These are phyloP conservation scores for Leucoagaricus sp. DNA, from an alignment of 1,284 basidiomycete species.

Conservation along the genomic window DNA sequence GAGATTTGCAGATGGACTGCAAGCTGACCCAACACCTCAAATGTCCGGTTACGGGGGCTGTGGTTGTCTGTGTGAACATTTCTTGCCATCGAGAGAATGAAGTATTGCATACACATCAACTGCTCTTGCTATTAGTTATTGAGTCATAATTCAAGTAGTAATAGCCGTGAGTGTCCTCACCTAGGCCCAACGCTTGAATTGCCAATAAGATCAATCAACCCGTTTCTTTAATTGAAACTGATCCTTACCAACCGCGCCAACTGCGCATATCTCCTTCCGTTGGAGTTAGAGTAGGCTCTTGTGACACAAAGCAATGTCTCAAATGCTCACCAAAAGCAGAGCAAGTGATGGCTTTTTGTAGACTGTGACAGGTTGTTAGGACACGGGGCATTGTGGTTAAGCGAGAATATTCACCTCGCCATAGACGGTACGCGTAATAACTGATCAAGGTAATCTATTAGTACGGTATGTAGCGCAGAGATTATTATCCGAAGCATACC, in stretches of 20 bases:
- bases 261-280: not conserved
- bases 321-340: not conserved
- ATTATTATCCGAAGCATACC: slow-evolving; percentile 5
- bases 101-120: not conserved
- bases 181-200: not conserved
- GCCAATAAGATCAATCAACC: too few species aligned
- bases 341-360: slow-evolving; percentile 11
- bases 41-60: not conserved
- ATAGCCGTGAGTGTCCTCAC: not conserved
- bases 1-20: not conserved
- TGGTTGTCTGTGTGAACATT: not conserved
- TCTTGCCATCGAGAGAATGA: not conserved
- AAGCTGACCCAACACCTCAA: not conserved
- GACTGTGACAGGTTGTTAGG: slow-evolving; percentile 1
- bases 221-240: not conserved
- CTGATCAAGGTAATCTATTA: slow-evolving; percentile 11
- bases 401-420: slow-evolving; percentile 14
- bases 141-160: not conserved
- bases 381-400: not conserved
- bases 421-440: slow-evolving; percentile 21
- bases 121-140: slow-evolving; percentile 1
- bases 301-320: not conserved
- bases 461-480: not conserved
- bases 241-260: slow-evolving; percentile 1
- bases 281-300: not conserved